Percentiles rank a stretch among this genome's conserved stretches.
These are phyloP conservation scores for Xerocomellus intermedius DNA, from an alignment of 768 basidiomycete species.

Conservation along the genomic window DNA sequence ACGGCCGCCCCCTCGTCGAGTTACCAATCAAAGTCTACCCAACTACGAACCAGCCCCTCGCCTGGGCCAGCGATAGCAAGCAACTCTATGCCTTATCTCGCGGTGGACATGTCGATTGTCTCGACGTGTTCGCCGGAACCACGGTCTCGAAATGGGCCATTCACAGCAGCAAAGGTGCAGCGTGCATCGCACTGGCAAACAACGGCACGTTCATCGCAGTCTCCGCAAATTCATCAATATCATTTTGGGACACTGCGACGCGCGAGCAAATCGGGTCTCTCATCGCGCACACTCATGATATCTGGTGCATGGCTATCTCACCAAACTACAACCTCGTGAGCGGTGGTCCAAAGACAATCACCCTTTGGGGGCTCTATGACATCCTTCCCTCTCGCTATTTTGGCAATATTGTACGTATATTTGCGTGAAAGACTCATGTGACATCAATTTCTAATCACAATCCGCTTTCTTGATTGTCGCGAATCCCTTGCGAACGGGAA, in stretches of 20 bases:
- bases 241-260: background rate
- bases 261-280: background rate
- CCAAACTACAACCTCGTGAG: background rate
- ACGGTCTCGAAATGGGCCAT: background rate
- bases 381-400: background rate
- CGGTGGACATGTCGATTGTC: background rate
- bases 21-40: background rate
- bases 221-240: background rate
- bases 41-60: background rate
- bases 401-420: background rate
- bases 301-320: constrained; percentile 1
- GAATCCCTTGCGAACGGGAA: too few relatives aligned
- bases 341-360: background rate
- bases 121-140: background rate
- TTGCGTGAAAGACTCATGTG: background rate
- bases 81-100: background rate
- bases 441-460: background rate
- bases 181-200: too few relatives aligned
- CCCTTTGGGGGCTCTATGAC: background rate
- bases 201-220: background rate
- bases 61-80: background rate
- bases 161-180: background rate
- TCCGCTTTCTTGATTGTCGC: background rate
- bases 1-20: too few relatives aligned
- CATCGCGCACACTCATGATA: background rate